phyloP scores from a whole-genome alignment of 257 asterid species.

The Ilex aquifolium region DNA sequence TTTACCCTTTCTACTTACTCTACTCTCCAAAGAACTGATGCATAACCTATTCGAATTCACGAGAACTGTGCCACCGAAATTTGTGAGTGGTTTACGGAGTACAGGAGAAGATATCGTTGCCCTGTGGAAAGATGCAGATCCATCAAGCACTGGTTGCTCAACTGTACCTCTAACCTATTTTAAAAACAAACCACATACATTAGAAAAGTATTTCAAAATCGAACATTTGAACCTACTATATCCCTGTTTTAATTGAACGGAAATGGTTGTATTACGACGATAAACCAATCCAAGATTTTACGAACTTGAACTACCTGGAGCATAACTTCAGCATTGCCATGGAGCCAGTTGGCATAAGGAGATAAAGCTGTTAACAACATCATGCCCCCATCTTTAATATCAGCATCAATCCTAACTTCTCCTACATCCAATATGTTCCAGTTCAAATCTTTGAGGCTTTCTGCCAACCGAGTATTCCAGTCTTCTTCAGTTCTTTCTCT shows the following conservation, averaged over 20 bases:
- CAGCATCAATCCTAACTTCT: slow-evolving; percentile 97
- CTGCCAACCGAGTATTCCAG: slow-evolving; percentile 87
- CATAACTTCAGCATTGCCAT: slow-evolving; percentile 94
- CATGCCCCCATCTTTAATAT: slow-evolving; percentile 97
- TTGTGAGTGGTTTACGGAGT: slow-evolving; percentile 82
- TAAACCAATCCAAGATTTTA: not conserved
- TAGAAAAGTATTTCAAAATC: slow-evolving; percentile 4
- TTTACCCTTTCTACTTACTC: slow-evolving; percentile 95
- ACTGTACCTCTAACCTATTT: slow-evolving; percentile 93
- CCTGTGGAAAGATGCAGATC: slow-evolving; percentile 96
- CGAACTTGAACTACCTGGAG: slow-evolving; percentile 63
- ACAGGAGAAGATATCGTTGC: slow-evolving; percentile 96
- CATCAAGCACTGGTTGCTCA: slow-evolving; percentile 93
- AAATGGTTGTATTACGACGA: not conserved
- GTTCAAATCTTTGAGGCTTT: slow-evolving; percentile 86
- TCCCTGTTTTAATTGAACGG: not conserved
- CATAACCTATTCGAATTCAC: slow-evolving; percentile 83
- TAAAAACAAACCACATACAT: slow-evolving; percentile 13
- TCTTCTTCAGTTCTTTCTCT: slow-evolving; percentile 84
- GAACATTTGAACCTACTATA: not conserved
- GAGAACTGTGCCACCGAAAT: slow-evolving; percentile 87
- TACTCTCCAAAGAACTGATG: slow-evolving; percentile 84
- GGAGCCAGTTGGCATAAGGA: slow-evolving; percentile 98
- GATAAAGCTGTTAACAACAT: slow-evolving; percentile 92
- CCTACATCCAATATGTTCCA: slow-evolving; percentile 94